Evolutionary conservation across 2,329 filamentous ascomycete genomes (phyloP).

Genomic region (Pleomassaria siparia): DNA sequence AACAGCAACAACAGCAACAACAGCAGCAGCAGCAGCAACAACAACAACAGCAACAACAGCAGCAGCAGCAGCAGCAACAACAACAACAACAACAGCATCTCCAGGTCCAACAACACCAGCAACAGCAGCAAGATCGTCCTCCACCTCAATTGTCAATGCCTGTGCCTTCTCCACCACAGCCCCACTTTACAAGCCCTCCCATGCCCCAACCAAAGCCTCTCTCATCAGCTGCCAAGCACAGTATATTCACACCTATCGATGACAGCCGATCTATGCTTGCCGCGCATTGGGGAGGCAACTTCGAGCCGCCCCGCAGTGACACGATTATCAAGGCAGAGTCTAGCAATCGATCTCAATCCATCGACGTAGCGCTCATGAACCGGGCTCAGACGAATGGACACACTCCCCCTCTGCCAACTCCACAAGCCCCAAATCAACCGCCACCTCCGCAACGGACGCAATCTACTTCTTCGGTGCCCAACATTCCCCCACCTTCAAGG

Average conservation of each 20-base stretch:
- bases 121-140: constrained; percentile 54
- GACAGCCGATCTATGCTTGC: constrained; percentile 86
- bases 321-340: constrained; percentile 45
- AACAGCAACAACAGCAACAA: constrained; percentile 64
- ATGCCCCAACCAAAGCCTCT: constrained; percentile 66
- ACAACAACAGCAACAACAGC: constrained; percentile 66
- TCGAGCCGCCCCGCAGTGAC: constrained; percentile 50
- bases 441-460: constrained; percentile 49
- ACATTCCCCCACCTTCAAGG: constrained; percentile 69
- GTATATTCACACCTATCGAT: constrained; percentile 97
- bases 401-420: constrained; percentile 56
- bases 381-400: constrained; percentile 43
- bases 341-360: constrained; percentile 61
- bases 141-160: constrained; percentile 40
- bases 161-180: constrained; percentile 53
- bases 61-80: constrained; percentile 70
- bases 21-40: constrained; percentile 53
- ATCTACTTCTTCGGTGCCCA: constrained; percentile 65
- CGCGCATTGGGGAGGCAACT: constrained; percentile 66
- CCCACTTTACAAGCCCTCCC: constrained; percentile 55
- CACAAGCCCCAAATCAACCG: constrained; percentile 21
- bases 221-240: constrained; percentile 69
- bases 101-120: constrained; percentile 53
- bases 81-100: constrained; percentile 68
- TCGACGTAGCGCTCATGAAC: constrained; percentile 60